Conservation (phyloP, 257 asterid genomes). For the Vinca minor region DNA sequence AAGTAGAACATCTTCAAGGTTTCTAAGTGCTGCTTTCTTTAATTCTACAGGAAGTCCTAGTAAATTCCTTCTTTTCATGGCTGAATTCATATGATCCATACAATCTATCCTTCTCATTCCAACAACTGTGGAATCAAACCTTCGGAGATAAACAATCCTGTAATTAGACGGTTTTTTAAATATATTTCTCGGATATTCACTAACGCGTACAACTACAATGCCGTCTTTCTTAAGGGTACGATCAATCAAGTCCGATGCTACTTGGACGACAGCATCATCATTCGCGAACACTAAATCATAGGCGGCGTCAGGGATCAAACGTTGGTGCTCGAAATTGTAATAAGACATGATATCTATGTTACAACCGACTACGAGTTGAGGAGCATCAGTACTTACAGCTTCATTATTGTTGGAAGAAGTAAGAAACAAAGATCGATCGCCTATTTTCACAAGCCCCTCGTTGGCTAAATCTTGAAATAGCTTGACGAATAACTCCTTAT, state of each 20-base stretch:
- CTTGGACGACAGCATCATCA: neutral
- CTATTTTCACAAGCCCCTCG: slow-evolving; percentile 35
- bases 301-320: slow-evolving; percentile 3
- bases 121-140: slow-evolving; percentile 18
- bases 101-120: slow-evolving; percentile 17
- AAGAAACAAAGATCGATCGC: slow-evolving; percentile 20
- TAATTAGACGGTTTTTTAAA: slow-evolving; percentile 15
- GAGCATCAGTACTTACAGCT: too few species aligned
- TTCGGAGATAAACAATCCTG: slow-evolving; percentile 21
- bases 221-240: slow-evolving; percentile 27
- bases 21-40: slow-evolving; percentile 20
- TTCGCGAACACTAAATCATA: slow-evolving; percentile 20
- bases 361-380: too few species aligned
- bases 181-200: slow-evolving; percentile 1
- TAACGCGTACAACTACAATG: slow-evolving; percentile 10
- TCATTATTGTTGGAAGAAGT: slow-evolving; percentile 8
- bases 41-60: slow-evolving; percentile 14
- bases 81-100: neutral
- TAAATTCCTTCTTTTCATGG: slow-evolving; percentile 2
- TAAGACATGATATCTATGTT: slow-evolving; percentile 14
- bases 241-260: slow-evolving; percentile 8
- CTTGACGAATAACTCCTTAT: slow-evolving; percentile 8
- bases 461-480: slow-evolving; percentile 34
- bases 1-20: slow-evolving; percentile 30
- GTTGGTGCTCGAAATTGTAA: slow-evolving; percentile 6